Base-by-base conservation (phyloP, 768 basidiomycete genomes). In the Tremella mesenterica region DNA sequence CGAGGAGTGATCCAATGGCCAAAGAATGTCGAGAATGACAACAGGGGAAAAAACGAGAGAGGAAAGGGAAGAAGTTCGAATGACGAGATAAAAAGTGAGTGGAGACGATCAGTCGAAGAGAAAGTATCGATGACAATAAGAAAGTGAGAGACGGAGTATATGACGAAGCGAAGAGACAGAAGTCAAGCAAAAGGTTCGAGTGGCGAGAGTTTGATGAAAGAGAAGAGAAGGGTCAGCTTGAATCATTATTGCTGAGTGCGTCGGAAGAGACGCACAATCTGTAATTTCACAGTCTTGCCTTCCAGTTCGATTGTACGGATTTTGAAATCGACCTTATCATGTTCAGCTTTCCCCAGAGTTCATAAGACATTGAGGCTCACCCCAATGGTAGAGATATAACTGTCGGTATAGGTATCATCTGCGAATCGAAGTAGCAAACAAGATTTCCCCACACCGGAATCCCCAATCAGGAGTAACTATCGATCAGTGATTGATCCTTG, bases 301-400 rank as follows among this genome's bases (percentile, higher is more conserved):
- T 99, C 93, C 43, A 99, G 81, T 74, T 99, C 92, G 71, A 99
- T 97, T 45, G 92, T 97, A 28, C 93, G 85, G 76, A 99, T 99
- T 85, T 71, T 71, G 59, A 53, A 47, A 31, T 34, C 44, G 28
- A 53, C 44, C 47, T 48, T 27, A 4, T n/a, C 8, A 23, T 41
- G 38, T 41, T 41, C n/a, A 41, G 6, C 18, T 23, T 5, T 41
- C n/a, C 38, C 8, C 38, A 10, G 33, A 18, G 38, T n/a, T 41
- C 38, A 4, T 4, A 23, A 41, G 4, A 16, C n/a, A n/a, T n/a
- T n/a, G 4, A 5, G 23, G 38, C 69, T 59, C 49, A 96, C 92
- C 54, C 93, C 95, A 74, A 99, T 99, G 53, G 95, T 99, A 48
- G 92, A 95, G 76, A 96, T 97, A 78, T 95, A 97, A 45, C 87